Base-by-base conservation (phyloP, 441 rosid genomes). In the Monsonia emarginata region DNA sequence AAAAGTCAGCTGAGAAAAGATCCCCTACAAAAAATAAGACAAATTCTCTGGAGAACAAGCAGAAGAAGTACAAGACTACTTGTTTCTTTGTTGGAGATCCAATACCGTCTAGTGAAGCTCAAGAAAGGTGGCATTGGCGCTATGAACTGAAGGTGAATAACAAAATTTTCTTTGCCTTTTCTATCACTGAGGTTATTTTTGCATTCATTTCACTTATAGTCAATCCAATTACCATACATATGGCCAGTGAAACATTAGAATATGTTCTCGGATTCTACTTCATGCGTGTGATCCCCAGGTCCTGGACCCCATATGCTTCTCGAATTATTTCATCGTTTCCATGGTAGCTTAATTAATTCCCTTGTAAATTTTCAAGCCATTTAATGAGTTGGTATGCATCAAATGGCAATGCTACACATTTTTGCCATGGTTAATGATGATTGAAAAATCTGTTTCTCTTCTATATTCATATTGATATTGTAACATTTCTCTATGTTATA, bases 111-210 rank as follows among this genome's bases (percentile, higher is more conserved):
- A 89, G 85, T 46, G 93, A 86, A 75, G 98, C 97, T 61, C 82
- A 76, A 72, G 81, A 82, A 75, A 85, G 82, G 74, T 93, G 97
- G 96, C 70, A 68, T 46, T 93, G 98, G 98, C 91, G 98, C 31
- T 90, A 93, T 65, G 88, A 87, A 50, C 71, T 86, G 75, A 87
- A 90, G 98, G 98, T 93, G 75, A 65, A 62, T 44, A 44, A 38
- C 44, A 34, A 27, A 61, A 22, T 69, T 36, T 62, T 74, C 26
- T 66, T 46, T 64, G 28, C n/a, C 25, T 56, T 56, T 25, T 22
- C 28, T 57, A 25, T 18, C 27, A 26, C 60, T 10, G 5, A 22
- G 10, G 60, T 42, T 18, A 6, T 61, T 21, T n/a, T 62, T 32
- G 25, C 19, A 11, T 68, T 19, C 24, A 27, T 30, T 60, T 50